Evolutionary conservation across 257 asterid genomes (phyloP), one percentile per base, ranked within the genome.

Genomic region (Solanum bulbocastanum): DNA sequence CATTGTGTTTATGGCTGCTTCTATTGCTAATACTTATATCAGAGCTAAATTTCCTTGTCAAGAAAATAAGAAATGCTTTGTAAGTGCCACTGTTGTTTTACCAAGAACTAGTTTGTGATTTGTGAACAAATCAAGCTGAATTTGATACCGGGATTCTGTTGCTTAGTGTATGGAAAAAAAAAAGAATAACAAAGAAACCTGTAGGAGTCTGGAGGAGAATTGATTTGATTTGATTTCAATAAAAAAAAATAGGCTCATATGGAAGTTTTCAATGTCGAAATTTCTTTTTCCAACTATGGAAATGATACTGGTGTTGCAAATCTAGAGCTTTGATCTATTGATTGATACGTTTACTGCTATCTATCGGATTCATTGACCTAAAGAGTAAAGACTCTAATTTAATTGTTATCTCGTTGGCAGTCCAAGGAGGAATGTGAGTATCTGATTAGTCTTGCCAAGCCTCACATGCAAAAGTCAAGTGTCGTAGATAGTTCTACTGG

Each of bases 401-500:
- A 6, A 27, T 36, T 85, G 83, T 32, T 76, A 16, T 87, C 39
- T 20, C 68, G 87, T 92, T 27, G 88, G 91, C 98, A 97, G 99
- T 92, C 98, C 39, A 91, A 94, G 83, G 96, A 93, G 91, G 99
- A 97, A 93, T 96, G 99, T 79, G 98, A 97, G 49, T 94, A 97
- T 93, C 95, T 97, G 52, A 96, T 97, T 78, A 92, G 93, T 87
- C 94, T 95, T 89, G 98, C 99, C 39, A 90, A 93, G 94, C 99
- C 99, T 25, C 91, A 86, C 71, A 97, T 97, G 99, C 92, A 90
- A 56, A 97, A 96, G 91, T 97, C 99, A 65, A 90, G 97, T 32
- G 98, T 97, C 87, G 99, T 97, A 13, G 99, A 97, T 91, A 90
- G 92, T 90, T 94, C 90, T 35, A 97, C 99, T 42, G 99, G 99